Base-by-base conservation (phyloP, 306 rosid species). In the Prunus mira region DNA sequence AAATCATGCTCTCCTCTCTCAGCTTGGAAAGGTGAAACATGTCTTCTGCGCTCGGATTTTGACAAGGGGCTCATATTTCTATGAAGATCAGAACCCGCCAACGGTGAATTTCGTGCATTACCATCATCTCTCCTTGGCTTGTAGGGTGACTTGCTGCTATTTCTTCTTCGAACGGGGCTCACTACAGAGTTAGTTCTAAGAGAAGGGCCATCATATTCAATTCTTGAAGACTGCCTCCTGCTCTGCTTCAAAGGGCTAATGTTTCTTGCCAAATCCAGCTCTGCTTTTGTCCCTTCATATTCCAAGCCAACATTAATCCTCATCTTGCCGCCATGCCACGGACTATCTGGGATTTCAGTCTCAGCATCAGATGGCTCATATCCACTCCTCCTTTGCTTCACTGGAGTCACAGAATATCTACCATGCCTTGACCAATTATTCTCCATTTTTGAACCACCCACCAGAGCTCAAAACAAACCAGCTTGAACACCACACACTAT, bases 321-420 rank as follows among this genome's bases (percentile, higher is more conserved):
- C 73, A 65, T 79, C 30, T 58, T 79, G 56, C 77, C 81, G 19
- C 85, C 91, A 6, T 69, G 80, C 80, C 97, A 79, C 0, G 96
- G 89, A 49, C 74, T 86, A 24, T 85, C 93, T 5, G 76, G 87
- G 86, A 86, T 80, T 27, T 91, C 97, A 12, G 97, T 91, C 71
- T 94, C 98, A 0, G 90, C 88, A 77, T 94, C 95, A 68, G 98
- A 94, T 15, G 96, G 98, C 34, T 94, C 98, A 45, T 94, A 94
- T 38, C 97, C 97, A 63, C 93, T 90, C 17, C 90, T 77, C 81
- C 89, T 87, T 75, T 84, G 87, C 84, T 78, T 93, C 70, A 80
- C 70, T 38, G 84, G 73, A 66, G 76, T 69, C 68, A 79, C 78
- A 72, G 77, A 61, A 72, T 77, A 80, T 64, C 76, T 67, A 38